These are phyloP conservation scores for Penicillium tannophilum DNA, from an alignment of 495 filamentous ascomycete species.

Conservation along the genomic window DNA sequence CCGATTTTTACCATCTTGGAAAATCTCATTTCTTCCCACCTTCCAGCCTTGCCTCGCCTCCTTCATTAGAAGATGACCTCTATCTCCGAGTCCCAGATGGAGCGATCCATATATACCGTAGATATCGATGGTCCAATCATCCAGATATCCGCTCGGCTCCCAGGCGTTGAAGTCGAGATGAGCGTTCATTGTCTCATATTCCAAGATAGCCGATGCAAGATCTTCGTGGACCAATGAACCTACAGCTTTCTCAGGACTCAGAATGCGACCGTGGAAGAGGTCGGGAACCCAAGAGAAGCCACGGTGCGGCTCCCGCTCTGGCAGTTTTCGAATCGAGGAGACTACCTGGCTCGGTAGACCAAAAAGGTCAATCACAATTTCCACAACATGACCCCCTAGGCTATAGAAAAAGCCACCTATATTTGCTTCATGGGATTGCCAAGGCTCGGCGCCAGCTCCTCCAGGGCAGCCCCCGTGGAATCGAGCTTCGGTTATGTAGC, in stretches of 20 bases:
- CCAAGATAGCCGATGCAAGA: conserved; percentile 19
- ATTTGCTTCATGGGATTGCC: conserved; percentile 14
- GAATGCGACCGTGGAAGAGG: not conserved
- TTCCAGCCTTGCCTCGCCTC: not conserved
- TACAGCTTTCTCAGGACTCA: conserved; percentile 1
- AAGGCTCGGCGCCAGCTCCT: conserved; percentile 19
- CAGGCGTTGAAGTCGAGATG: conserved; percentile 17
- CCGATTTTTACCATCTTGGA: not conserved
- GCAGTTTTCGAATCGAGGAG: conserved; percentile 21
- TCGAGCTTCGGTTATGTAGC: conserved; percentile 17
- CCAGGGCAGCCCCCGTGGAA: conserved; percentile 24
- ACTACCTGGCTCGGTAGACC: conserved; percentile 15
- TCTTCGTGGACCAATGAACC: conserved; percentile 20
- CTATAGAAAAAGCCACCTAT: conserved; percentile 19
- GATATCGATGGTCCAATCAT: not conserved
- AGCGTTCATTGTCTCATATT: conserved; percentile 14
- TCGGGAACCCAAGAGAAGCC: not conserved
- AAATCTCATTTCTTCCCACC: not conserved
- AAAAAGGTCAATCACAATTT: conserved; percentile 17
- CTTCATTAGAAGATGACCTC: not conserved
- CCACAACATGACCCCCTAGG: conserved; percentile 16
- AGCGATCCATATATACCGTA: not conserved
- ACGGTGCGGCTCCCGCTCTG: not conserved
- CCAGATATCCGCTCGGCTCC: not conserved
- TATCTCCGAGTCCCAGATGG: not conserved